Percentiles rank a stretch among this genome's conserved stretches.
Conservation (phyloP, 495 filamentous ascomycete species). For the Jackrogersella multiformis region DNA sequence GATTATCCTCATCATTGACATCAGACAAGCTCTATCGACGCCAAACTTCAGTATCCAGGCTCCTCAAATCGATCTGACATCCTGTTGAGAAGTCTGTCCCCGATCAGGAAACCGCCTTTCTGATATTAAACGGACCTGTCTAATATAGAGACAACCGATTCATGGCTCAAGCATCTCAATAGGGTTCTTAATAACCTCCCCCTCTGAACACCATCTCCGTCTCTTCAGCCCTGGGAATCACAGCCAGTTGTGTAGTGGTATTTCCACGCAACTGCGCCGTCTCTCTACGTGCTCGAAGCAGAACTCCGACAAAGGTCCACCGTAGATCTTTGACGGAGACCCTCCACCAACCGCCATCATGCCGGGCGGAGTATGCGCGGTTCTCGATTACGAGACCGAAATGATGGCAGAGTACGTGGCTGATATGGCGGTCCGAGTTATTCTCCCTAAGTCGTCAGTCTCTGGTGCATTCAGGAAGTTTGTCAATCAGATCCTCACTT, state of each 20-base stretch:
- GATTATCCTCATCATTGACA: slow-evolving; percentile 2
- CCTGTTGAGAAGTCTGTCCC: background rate
- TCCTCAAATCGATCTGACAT: background rate
- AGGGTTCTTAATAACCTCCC: slow-evolving; percentile 49
- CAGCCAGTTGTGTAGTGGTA: slow-evolving; percentile 42
- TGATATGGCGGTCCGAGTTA: slow-evolving; percentile 86
- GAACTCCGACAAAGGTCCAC: slow-evolving; percentile 43
- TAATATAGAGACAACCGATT: slow-evolving; percentile 34
- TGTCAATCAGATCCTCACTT: slow-evolving; percentile 91
- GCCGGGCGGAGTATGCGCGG: slow-evolving; percentile 89
- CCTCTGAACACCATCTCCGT: slow-evolving; percentile 36
- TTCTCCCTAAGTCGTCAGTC: slow-evolving; percentile 71
- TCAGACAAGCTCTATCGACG: background rate
- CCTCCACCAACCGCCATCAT: slow-evolving; percentile 49
- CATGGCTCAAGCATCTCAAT: slow-evolving; percentile 57
- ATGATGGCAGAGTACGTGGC: slow-evolving; percentile 98
- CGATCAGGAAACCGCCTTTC: background rate
- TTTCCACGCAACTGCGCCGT: slow-evolving; percentile 39
- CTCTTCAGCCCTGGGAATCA: slow-evolving; percentile 54
- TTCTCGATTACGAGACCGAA: slow-evolving; percentile 99
- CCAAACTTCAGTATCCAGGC: background rate
- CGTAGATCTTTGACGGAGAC: slow-evolving; percentile 44
- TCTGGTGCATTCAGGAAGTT: slow-evolving; percentile 91
- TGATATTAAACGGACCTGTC: background rate
- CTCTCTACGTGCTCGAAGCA: slow-evolving; percentile 56